Conservation (phyloP, 345 rosid species). For the Angophora floribunda region DNA sequence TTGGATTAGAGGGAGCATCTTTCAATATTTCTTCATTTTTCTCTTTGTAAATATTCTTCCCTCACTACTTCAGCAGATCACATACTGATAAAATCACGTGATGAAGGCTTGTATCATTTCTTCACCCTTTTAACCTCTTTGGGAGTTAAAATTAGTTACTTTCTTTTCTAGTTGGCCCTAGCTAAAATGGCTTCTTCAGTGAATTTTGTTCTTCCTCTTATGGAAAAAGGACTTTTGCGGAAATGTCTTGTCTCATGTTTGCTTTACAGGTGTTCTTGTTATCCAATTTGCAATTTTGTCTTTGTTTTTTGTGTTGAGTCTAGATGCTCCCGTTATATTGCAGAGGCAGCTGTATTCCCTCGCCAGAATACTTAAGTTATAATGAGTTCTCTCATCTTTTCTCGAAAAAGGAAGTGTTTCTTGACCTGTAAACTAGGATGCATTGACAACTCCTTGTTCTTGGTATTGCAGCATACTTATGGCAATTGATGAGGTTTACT, state of each 20-base stretch:
- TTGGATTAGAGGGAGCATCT: not conserved
- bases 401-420: not conserved
- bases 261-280: not conserved
- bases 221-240: not conserved
- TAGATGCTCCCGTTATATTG: not conserved
- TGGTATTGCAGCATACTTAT: constrained; percentile 56
- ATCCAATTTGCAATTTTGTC: not conserved
- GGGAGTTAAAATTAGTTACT: not conserved
- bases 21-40: not conserved
- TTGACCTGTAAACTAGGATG: not conserved
- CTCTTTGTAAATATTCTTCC: not conserved
- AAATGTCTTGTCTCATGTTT: not conserved
- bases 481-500: constrained; percentile 96
- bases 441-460: not conserved
- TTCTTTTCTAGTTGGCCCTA: not conserved
- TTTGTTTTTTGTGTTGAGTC: not conserved
- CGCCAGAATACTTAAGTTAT: not conserved
- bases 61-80: not conserved
- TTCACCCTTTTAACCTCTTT: not conserved
- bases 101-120: not conserved
- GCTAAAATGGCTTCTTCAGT: not conserved
- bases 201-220: not conserved
- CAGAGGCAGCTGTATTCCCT: not conserved
- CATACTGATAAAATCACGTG: not conserved
- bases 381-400: not conserved